Base-by-base conservation (phyloP, 108 stramenopile genomes). In the Cyclostephanos tholiformis region DNA sequence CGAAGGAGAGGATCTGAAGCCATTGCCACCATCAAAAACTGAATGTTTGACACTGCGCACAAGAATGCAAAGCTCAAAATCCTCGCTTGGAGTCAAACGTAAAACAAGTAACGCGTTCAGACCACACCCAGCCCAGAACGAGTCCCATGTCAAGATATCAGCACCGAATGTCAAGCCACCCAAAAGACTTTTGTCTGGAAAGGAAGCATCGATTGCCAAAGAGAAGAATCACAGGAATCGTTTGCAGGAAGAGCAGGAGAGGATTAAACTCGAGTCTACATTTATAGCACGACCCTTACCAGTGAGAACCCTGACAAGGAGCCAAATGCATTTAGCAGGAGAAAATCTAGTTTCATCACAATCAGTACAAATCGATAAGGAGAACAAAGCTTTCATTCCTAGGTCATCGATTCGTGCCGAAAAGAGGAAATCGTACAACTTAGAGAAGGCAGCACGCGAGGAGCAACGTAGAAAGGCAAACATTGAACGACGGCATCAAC, bases 211-310 rank as follows among this genome's bases (percentile, higher is more conserved):
- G 19, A 66, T 53, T 1, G 76, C 72, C 17, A 82, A 69, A 63
- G 77, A 67, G 67, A 68, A 53, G 39, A 67, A 22, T 69, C 71
- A 23, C 27, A 66, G 38, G 27, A 59, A 73, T 6, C 66, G 66
- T 2, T 27, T 68, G 32, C 53, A 78, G 50, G 66, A 78, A 35
- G 67, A 78, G 35, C 72, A 82, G 11, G 77, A 29, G 14, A 69
- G 51, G 58, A 39, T 67, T 5, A 22, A 66, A 26, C 44, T 72
- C n/a, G 65, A 78, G 29, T 73, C 82, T 13, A 20, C 48, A 13
- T 82, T 82, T 44, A 73, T 55, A 65, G 82, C 82, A 62, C 72
- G 65, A 0, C 82, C 82, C 17, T 49, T 82, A 17, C 72, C 82
- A 22, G 72, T 67, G 3, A 43, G 66, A 17, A 71, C 75, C 41